Conservation (phyloP, 163 green algal species). For the Botryococcus braunii region DNA sequence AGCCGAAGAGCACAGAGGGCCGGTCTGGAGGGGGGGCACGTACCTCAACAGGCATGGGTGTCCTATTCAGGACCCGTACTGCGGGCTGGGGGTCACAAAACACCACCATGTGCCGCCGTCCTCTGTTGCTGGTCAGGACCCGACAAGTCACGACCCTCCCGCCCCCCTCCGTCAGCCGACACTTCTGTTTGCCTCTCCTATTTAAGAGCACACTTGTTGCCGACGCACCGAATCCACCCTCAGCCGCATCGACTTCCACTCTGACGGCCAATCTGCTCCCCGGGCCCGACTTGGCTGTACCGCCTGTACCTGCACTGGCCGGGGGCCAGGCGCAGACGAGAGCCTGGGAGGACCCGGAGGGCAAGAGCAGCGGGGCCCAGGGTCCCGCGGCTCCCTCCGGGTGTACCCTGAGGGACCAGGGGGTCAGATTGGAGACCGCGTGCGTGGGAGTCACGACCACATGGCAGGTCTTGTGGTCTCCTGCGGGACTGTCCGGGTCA, state of each 20-base stretch:
- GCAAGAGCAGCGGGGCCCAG: neutral
- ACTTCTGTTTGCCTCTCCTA: too few relatives aligned
- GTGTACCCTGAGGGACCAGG: neutral
- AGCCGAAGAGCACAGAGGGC: neutral
- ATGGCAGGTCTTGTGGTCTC: too few relatives aligned
- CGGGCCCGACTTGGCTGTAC: too few relatives aligned
- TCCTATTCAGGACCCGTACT: slow-evolving; percentile 19
- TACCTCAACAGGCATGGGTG: slow-evolving; percentile 2
- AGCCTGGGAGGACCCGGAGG: neutral
- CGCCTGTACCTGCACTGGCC: too few relatives aligned
- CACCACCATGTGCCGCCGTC: slow-evolving; percentile 27
- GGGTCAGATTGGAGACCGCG: neutral
- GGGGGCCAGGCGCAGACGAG: too few relatives aligned
- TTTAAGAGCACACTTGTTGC: too few relatives aligned
- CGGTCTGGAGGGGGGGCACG: too few relatives aligned
- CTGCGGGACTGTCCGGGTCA: too few relatives aligned
- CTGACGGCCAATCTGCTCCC: too few relatives aligned
- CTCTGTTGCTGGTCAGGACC: slow-evolving; percentile 8
- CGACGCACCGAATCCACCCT: too few relatives aligned
- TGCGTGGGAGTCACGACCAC: neutral
- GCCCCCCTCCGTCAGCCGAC: too few relatives aligned
- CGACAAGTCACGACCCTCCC: slow-evolving; percentile 17
- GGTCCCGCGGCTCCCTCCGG: neutral
- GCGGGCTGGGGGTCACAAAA: slow-evolving; percentile 35
- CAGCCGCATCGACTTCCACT: too few relatives aligned